Conservation (phyloP, 1,284 basidiomycete genomes). For the Rhodotorula mucilaginosa region DNA sequence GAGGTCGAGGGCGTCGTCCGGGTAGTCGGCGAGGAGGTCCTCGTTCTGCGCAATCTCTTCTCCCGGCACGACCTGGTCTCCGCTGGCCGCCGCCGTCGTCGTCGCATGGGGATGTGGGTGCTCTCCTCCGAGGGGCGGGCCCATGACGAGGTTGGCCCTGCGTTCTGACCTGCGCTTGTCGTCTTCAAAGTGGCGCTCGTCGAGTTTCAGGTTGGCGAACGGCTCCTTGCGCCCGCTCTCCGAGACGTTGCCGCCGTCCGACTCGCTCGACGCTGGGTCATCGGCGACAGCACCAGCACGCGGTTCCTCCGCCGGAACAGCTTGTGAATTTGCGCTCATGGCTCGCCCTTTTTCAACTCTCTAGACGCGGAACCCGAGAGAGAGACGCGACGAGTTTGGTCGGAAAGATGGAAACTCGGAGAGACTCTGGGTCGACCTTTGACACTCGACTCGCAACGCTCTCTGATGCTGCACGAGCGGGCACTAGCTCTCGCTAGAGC, state of each 20-base stretch:
- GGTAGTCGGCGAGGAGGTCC: slow-evolving; percentile 55
- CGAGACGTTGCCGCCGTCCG: slow-evolving; percentile 25
- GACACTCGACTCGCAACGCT: too few species aligned
- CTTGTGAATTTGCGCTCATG: too few species aligned
- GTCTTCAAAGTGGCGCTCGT: slow-evolving; percentile 44
- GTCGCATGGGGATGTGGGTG: not conserved
- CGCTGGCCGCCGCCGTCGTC: not conserved
- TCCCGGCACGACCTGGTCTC: slow-evolving; percentile 28
- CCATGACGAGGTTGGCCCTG: slow-evolving; percentile 37
- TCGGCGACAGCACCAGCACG: not conserved
- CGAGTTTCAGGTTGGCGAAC: slow-evolving; percentile 30
- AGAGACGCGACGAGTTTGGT: too few species aligned
- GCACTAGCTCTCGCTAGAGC: too few species aligned
- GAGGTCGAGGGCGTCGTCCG: slow-evolving; percentile 72
- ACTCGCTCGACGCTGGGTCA: slow-evolving; percentile 16
- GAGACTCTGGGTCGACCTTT: too few species aligned
- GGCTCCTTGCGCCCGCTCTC: slow-evolving; percentile 24
- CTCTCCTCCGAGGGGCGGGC: slow-evolving; percentile 21
- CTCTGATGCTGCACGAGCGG: too few species aligned
- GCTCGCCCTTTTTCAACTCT: too few species aligned
- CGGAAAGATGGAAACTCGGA: too few species aligned
- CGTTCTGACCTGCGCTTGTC: slow-evolving; percentile 33
- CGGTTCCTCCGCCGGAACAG: too few species aligned
- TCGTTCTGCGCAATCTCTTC: slow-evolving; percentile 33
- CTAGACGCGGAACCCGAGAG: too few species aligned